Evolutionary conservation across 2,329 filamentous ascomycete species (phyloP).

Genomic region (Talaromyces amestolkiae): DNA sequence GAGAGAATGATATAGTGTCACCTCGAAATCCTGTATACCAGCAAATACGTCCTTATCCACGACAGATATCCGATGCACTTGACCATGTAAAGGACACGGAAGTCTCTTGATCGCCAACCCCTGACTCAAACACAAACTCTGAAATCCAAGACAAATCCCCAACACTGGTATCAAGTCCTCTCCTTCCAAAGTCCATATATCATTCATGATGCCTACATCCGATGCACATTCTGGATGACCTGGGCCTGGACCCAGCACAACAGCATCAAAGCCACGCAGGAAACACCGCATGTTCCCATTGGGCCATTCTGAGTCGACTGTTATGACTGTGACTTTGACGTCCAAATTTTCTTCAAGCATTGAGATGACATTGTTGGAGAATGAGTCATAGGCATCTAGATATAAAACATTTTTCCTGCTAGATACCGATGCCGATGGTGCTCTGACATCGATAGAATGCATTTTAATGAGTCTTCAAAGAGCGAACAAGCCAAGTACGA

Average conservation of each 20-base stretch:
- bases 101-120: slow-evolving; percentile 67
- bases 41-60: slow-evolving; percentile 63
- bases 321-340: slow-evolving; percentile 67
- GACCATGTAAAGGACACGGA: slow-evolving; percentile 74
- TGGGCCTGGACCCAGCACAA: slow-evolving; percentile 87
- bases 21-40: slow-evolving; percentile 58
- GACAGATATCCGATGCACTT: slow-evolving; percentile 68
- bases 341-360: slow-evolving; percentile 69
- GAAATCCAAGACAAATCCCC: slow-evolving; percentile 86
- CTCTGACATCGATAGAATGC: not conserved
- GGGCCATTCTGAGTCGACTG: slow-evolving; percentile 60
- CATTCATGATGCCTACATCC: slow-evolving; percentile 80
- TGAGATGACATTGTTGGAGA: slow-evolving; percentile 89
- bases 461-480: not conserved
- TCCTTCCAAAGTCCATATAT: slow-evolving; percentile 68
- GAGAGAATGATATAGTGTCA: slow-evolving; percentile 74
- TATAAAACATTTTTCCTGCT: slow-evolving; percentile 64
- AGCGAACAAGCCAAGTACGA: not conserved
- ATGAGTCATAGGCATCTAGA: slow-evolving; percentile 94
- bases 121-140: slow-evolving; percentile 70
- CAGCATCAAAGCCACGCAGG: slow-evolving; percentile 67
- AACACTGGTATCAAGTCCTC: slow-evolving; percentile 69
- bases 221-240: slow-evolving; percentile 68
- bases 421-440: not conserved
- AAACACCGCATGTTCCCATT: slow-evolving; percentile 49